Base-by-base conservation (phyloP, 306 rosid genomes). In the Albizia julibrissin region DNA sequence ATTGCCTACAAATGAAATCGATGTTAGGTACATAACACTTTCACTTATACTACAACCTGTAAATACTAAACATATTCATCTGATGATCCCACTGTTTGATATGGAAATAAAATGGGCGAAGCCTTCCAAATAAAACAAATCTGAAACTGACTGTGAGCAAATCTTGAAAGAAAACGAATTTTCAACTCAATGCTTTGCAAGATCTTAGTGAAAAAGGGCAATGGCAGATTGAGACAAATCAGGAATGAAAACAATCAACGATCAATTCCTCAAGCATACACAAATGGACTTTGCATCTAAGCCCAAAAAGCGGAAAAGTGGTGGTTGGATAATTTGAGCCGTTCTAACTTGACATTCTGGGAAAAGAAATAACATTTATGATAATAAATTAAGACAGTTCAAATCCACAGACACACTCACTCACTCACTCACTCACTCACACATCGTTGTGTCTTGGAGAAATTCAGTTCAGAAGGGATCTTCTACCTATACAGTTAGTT, bases 121-220 rank as follows among this genome's bases (percentile, higher is more conserved):
- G 12, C 24, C 8, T 72, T 65, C 73, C 72, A 54, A 12, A 8
- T 15, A 43, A 65, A 27, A 81, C 29, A 71, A 62, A 78, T 59
- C 50, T 33, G n/a, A 54, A 31, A 65, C 21, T 59, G 52, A 34
- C 39, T 18, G 3, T 42, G n/a, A n/a, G 21, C 47, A 58, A 72
- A 54, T 52, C 54, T 50, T 40, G 39, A 73, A 47, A n/a, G 29
- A 43, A 15, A 21, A 80, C 37, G 29, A 62, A 62, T 27, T 13
- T 67, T 34, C 42, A 75, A 69, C 74, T 43, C 78, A 58, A 34
- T 69, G 74, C 59, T 61, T 46, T 40, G 61, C 58, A 34, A 74
- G 37, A 54, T 52, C 27, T 61, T 37, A 54, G 58, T 54, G 10
- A 31, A 61, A 29, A 65, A 24, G 21, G 67, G 24, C 24, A 33